Base-by-base conservation (phyloP, 306 rosid species). In the Hylodesmum podocarpum region DNA sequence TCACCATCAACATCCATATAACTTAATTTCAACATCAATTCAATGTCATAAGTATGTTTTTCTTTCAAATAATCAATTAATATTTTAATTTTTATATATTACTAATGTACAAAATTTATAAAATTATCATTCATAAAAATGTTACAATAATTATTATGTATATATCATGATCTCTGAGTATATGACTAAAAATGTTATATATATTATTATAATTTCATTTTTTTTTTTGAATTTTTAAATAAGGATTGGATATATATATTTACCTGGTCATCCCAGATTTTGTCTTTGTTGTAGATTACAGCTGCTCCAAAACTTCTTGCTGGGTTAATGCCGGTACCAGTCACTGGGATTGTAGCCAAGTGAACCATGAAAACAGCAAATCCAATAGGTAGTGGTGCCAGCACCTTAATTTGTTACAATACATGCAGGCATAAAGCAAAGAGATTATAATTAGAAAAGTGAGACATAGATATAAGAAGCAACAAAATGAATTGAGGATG, bases 281-380 rank as follows among this genome's bases (percentile, higher is more conserved):
- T 90, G 0, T 73, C 90, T 0, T 84, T 0, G 84, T 91, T 90
- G 81, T 44, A 91, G 47, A 94, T 94, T 0, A 94, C 98, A 16
- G 98, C 98, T 10, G 98, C 85, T 71, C 98, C 98, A 1, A 94
- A 90, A 59, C 98, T 94, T 67, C 98, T 94, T n/a, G 98, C 98
- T 0, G 98, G 98, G 94, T 94, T 94, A 59, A 94, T 94, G 6
- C 98, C 98, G 66, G 98, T 94, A 2, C 97, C 97, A 5, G 98
- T 94, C 22, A 94, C 70, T 3, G 97, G 98, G 51, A 94, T 94
- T 36, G 98, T 94, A 40, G 98, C 98, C 86, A 94, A 84, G 85
- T 94, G 98, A 78, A 94, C 98, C 90, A 94, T 94, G 87, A 94
- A 94, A 31, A 94, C 98, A 7, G 98, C 97, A 70, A 93, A 93